Evolutionary conservation across 2,329 filamentous ascomycete species (phyloP).

Genomic region (Lasiodiplodia hormozganensis): DNA sequence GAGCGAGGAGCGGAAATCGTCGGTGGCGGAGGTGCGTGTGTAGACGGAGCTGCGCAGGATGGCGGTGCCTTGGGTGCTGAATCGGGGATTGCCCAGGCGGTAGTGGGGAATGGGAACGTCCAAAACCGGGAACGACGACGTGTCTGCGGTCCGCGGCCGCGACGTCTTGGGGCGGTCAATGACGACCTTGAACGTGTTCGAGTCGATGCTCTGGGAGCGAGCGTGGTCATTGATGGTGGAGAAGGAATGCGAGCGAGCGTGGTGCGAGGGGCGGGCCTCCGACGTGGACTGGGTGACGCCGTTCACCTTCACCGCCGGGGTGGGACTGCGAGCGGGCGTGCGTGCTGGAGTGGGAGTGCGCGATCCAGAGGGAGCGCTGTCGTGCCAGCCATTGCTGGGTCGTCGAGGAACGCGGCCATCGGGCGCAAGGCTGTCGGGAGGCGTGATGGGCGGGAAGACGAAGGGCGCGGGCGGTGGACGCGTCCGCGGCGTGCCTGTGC

Average conservation of each 20-base stretch:
- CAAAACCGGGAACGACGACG: constrained; percentile 62
- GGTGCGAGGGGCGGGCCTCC: constrained; percentile 35
- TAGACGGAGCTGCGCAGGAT: constrained; percentile 83
- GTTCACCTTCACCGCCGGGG: constrained; percentile 21
- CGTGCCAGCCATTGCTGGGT: constrained; percentile 47
- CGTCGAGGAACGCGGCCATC: constrained; percentile 36
- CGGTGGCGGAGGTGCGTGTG: constrained; percentile 68
- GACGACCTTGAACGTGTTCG: constrained; percentile 77
- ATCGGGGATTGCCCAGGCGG: constrained; percentile 80
- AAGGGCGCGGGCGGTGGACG: constrained; percentile 45
- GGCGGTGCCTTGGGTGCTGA: constrained; percentile 77
- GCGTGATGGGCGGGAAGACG: constrained; percentile 48
- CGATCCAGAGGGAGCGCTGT: constrained; percentile 43
- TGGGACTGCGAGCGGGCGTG: constrained; percentile 34
- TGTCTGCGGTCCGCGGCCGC: constrained; percentile 69
- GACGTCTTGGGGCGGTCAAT: constrained; percentile 73
- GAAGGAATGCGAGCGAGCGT: constrained; percentile 72
- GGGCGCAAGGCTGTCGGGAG: constrained; percentile 44
- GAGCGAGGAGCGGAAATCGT: constrained; percentile 72
- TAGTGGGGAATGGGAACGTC: constrained; percentile 84
- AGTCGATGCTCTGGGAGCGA: constrained; percentile 60
- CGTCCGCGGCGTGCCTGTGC: constrained; percentile 43
- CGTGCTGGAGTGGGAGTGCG: constrained; percentile 39
- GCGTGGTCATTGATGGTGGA: constrained; percentile 74
- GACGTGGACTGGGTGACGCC: constrained; percentile 32